Base-by-base conservation (phyloP, 1,139 yeast genomes). In the Geotrichum siamense region DNA sequence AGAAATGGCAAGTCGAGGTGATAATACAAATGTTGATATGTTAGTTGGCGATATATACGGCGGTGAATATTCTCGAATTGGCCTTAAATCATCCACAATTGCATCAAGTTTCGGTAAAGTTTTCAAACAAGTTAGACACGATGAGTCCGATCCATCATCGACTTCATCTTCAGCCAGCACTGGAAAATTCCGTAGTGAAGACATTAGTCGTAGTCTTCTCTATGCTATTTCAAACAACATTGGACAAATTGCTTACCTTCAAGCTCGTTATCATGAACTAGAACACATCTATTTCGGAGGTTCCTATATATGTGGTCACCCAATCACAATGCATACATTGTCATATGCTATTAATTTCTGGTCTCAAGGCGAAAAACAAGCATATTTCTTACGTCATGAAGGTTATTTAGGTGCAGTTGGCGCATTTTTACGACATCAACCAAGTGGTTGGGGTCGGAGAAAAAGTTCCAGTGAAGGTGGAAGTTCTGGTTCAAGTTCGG, bases 51-150 rank as follows among this genome's bases (percentile, higher is more conserved):
- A 91, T 59, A 91, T 91, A 13, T 91, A 91, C 61, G 98, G 98
- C 2, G 65, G 81, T 33, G 89, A 80, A 54, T 91, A 91, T 64
- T 80, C 83, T 55, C 81, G 85, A 54, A 86, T 93, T 49, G 98
- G 98, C 0, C 73, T 91, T 49, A 87, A 89, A 62, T 79, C 95
- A 1, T 76, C 80, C 38, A 87, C 91, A 48, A 93, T 93, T 53
- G 98, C 98, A 2, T 79, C 91, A n/a, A 82, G 94, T 33, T 89
- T 93, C 69, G 99, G 97, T 21, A 89, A 91, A 62, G 97, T 89
- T 9, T 91, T 91, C 68, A 86, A 86, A 61, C 79, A 79, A 55
- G 70, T 74, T 39, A 59, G 72, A 38, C 54, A 51, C n/a, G 38
- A 48, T 22, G 31, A n/a, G n/a, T n/a, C n/a, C n/a, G n/a, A n/a